A percentile compares a stretch with the other conserved stretches of the same genome.
Conservation (phyloP, 2,329 filamentous ascomycete species). For the Fusarium cyanostomum region DNA sequence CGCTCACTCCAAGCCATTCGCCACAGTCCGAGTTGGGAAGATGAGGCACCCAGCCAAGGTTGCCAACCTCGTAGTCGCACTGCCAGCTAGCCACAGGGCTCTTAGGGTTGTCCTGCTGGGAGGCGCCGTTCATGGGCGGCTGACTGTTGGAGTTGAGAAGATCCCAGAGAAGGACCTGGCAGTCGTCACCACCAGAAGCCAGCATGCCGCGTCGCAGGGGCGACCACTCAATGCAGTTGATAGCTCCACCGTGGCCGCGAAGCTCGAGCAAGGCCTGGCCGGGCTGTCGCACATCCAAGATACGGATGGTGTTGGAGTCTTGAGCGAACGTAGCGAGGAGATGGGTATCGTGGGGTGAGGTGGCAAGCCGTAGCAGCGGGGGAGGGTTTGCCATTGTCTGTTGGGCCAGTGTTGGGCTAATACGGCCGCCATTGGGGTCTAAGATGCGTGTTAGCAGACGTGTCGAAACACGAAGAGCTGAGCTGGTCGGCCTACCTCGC, state of each 20-base stretch:
- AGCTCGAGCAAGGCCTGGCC: slow-evolving; percentile 95
- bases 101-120: slow-evolving; percentile 65
- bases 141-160: slow-evolving; percentile 71
- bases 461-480: not conserved
- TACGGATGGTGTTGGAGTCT: slow-evolving; percentile 90
- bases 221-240: slow-evolving; percentile 98
- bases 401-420: slow-evolving; percentile 79
- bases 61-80: slow-evolving; percentile 87
- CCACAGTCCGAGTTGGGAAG: slow-evolving; percentile 73
- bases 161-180: slow-evolving; percentile 92
- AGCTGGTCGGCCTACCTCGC: slow-evolving; percentile 61
- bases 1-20: slow-evolving; percentile 86
- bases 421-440: slow-evolving; percentile 68
- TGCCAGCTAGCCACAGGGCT: slow-evolving; percentile 81
- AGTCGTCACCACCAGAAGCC: slow-evolving; percentile 92
- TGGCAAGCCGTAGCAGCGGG: slow-evolving; percentile 81
- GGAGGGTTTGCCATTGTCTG: slow-evolving; percentile 81
- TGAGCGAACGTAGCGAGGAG: slow-evolving; percentile 96
- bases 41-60: slow-evolving; percentile 85
- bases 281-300: slow-evolving; percentile 94
- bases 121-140: slow-evolving; percentile 59
- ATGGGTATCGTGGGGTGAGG: slow-evolving; percentile 94
- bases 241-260: slow-evolving; percentile 82
- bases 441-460: slow-evolving; percentile 29
- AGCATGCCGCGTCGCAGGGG: slow-evolving; percentile 86